Base-by-base conservation (phyloP, 164 flowering plant genomes). In the Amborella trichopoda region DNA sequence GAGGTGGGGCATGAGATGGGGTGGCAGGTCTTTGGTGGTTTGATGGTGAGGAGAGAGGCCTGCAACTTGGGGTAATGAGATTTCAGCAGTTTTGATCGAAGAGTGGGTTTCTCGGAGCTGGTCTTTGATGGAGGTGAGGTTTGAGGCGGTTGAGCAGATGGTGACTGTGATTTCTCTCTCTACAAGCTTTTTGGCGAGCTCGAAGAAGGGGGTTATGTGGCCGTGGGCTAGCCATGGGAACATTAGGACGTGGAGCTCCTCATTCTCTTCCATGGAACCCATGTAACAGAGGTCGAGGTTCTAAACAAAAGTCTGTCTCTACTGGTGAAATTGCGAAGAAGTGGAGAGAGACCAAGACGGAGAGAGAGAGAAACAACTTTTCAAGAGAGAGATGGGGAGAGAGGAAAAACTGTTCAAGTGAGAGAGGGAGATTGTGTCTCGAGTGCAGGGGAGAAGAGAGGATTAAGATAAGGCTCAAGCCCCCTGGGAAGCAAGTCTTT, bases 131-230 rank as follows among this genome's bases (percentile, higher is more conserved):
- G 69, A 51, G 12, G 45, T 16, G 22, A 75, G 52, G 46, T 70
- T 77, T 1, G 55, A 23, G 0, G 68, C 67, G 3, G 76, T 65
- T 1, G 83, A 72, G 48, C 78, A 75, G 1, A 77, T 49, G 3
- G 68, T 45, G 26, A 11, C 41, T 10, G 14, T 26, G 53, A 59
- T 40, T 49, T 55, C 46, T 13, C 50, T 50, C 3, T 24, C 26
- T 1, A 63, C 17, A 10, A 76, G 77, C 18, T 32, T 56, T 49
- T 69, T 68, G 40, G 74, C 73, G 24, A 69, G 54, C 56, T 66
- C 70, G 41, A 66, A 24, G 53, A 58, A 69, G 20, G 74, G 74
- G 14, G 70, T 62, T 27, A 62, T 59, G 57, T 69, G 73, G 14
- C 67, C 70, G 48, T 68, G 69, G 5, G 73, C 73, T 32, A 64